Evolutionary conservation across 2,329 filamentous ascomycete species (phyloP).

Genomic region (Nemania serpens): DNA sequence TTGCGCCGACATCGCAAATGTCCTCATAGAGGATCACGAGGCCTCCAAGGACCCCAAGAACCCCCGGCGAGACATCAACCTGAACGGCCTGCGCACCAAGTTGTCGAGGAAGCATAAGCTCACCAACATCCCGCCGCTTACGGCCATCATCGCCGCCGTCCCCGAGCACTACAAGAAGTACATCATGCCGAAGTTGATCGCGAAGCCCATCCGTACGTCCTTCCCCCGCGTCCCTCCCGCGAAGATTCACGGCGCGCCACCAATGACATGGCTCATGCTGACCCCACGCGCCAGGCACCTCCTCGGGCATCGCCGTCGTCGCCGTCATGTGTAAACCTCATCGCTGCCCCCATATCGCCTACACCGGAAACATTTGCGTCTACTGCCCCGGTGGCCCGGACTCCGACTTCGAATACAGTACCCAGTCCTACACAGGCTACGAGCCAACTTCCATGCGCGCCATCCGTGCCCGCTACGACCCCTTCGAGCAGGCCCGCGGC

Average conservation of each 20-base stretch:
- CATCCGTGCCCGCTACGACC: conserved; percentile 94
- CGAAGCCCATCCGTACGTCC: conserved; percentile 79
- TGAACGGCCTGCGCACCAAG: conserved; percentile 85
- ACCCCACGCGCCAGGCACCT: conserved; percentile 57
- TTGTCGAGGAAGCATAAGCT: conserved; percentile 92
- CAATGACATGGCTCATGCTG: neutral
- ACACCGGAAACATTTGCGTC: conserved; percentile 98
- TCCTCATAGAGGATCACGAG: conserved; percentile 93
- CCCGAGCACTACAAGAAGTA: conserved; percentile 99
- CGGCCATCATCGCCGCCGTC: conserved; percentile 95
- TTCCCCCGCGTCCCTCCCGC: neutral
- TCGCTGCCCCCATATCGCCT: conserved; percentile 95
- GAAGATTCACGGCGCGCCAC: neutral
- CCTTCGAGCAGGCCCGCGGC: conserved; percentile 94
- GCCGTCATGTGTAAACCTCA: conserved; percentile 99
- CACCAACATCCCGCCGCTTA: conserved; percentile 85
- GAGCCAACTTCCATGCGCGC: conserved; percentile 98
- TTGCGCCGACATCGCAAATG: conserved; percentile 93
- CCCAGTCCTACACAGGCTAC: conserved; percentile 97
- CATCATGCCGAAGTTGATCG: conserved; percentile 92
- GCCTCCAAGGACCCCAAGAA: conserved; percentile 73
- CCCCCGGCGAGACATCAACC: conserved; percentile 83
- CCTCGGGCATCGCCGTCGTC: conserved; percentile 95
- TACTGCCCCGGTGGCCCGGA: conserved; percentile 98
- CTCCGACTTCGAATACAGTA: conserved; percentile 98